phyloP scores from a whole-genome alignment of 2,329 filamentous ascomycete species.

The Penicillium digitatum region DNA sequence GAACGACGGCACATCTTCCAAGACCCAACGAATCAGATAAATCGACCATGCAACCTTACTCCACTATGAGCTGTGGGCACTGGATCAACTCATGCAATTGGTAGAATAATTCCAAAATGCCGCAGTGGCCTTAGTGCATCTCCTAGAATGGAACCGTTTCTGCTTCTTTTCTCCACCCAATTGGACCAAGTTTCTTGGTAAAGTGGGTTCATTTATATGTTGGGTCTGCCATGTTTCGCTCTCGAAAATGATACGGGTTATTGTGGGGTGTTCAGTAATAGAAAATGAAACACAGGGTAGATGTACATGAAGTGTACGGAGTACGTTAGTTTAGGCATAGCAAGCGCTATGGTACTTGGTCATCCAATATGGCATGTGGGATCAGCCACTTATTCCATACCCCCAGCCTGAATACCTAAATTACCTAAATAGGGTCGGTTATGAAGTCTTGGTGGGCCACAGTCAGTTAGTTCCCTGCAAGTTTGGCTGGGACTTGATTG shows the following conservation, averaged over 20 bases:
- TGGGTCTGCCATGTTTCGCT: background rate
- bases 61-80: background rate
- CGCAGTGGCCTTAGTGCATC: slow-evolving; percentile 1
- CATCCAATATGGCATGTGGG: background rate
- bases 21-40: background rate
- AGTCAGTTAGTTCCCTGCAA: slow-evolving; percentile 1
- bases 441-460: background rate
- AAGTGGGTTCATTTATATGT: background rate
- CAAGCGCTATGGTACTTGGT: background rate
- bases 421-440: no score
- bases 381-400: slow-evolving; percentile 6
- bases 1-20: background rate
- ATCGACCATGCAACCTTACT: background rate
- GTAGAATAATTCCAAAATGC: background rate
- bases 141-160: background rate
- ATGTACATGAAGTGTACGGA: background rate
- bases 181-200: background rate
- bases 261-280: background rate
- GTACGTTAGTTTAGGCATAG: background rate
- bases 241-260: background rate
- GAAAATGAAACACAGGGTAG: background rate
- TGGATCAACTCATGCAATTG: background rate
- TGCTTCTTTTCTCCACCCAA: background rate
- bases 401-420: background rate
- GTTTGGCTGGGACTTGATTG: slow-evolving; percentile 1